Base-by-base conservation (phyloP, 257 asterid genomes). In the Avicennia marina region DNA sequence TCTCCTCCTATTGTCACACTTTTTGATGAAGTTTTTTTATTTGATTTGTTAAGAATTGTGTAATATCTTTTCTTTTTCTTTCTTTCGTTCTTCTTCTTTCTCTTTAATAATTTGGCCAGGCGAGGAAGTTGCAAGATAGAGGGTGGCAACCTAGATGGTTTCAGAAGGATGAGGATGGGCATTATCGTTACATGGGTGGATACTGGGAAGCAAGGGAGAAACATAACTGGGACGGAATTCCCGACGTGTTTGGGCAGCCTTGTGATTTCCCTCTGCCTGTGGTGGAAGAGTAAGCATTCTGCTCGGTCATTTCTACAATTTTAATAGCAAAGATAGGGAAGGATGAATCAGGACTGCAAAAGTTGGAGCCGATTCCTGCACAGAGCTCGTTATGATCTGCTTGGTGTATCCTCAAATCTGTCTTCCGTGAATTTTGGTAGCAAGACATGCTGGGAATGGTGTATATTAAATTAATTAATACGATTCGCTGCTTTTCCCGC, bases 71-170 rank as follows among this genome's bases (percentile, higher is more conserved):
- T n/a, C n/a, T n/a, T n/a, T n/a, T n/a, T n/a, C n/a, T n/a, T n/a
- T n/a, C n/a, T n/a, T n/a, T n/a, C n/a, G n/a, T n/a, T n/a, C n/a
- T n/a, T n/a, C n/a, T n/a, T n/a, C n/a, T 33, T 42, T 25, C 18
- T 49, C 15, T 20, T 20, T 4, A 43, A 1, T 43, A 31, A 20
- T 55, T 42, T 60, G 34, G 11, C 58, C 86, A 91, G 98, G 98
- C 96, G 32, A 75, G 98, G 79, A 91, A 62, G 77, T 56, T 91
- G 73, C 98, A 91, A 75, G 98, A 91, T 64, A 77, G 94, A 71
- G 98, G 98, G 4, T 91, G 96, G 96, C 79, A 74, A 62, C 98
- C 98, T 6, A 80, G 85, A 71, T 91, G 98, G 98, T 91, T 91
- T 47, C 42, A 54, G 63, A 85, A 75, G 76, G 95, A 89, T n/a